Base-by-base conservation (phyloP, 1,284 basidiomycete genomes). In the Caloboletus firmus region DNA sequence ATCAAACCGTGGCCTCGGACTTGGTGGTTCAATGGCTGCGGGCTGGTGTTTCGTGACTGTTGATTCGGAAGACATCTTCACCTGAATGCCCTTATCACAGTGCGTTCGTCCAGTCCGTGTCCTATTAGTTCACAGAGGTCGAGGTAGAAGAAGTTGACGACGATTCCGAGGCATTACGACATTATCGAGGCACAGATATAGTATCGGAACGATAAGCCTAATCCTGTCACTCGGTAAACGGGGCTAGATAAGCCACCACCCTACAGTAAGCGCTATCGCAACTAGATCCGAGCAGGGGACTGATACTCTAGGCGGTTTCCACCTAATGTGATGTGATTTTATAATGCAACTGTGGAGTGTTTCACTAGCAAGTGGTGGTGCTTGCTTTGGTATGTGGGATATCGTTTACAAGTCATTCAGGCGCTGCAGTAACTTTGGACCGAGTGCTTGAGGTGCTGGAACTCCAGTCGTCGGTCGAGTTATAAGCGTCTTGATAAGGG, bases 21-120 rank as follows among this genome's bases (percentile, higher is more conserved):
- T 42, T 9, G 52, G 64, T 22, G 39, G 58, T 18, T 48, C 57
- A 24, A 51, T 28, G 5, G 65, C 42, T 10, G 45, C 15, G 0
- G 57, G 65, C 24, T 67, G 66, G 18, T 54, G 46, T 34, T 50
- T 58, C 12, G 57, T 51, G 39, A 51, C 48, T 3, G 53, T 52
- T 31, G 51, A 51, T 13, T 37, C 28, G 18, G 50, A 60, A 52
- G 56, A 53, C 63, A 70, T 69, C 3, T n/a, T 45, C 12, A 8
- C 20, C 4, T 10, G 45, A 28, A 17, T 18, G 31, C 20, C 13
- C 34, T 41, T 13, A 18, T 30, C 30, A 8, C 32, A 13, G 18
- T n/a, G 20, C 13, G 32, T 46, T 42, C 42, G 28, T 15, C n/a
- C 51, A 20, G 28, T n/a, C 12, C 18, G 28, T 24, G 20, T 12